phyloP scores from a whole-genome alignment of 2,329 filamentous ascomycete species.

The Dissoconium aciculare region DNA sequence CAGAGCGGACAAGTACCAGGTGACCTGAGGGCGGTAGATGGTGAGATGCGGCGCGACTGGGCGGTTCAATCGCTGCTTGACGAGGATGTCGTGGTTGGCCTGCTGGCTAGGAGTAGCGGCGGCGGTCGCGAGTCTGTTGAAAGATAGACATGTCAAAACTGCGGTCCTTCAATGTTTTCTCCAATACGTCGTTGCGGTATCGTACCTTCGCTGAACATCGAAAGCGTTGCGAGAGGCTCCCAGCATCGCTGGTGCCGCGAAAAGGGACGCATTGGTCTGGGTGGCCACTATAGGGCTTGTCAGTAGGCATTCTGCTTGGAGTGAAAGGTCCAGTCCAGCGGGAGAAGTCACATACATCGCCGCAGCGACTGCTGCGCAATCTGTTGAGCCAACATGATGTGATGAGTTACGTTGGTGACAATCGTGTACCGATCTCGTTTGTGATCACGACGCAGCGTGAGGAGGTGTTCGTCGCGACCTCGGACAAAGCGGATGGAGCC shows the following conservation, averaged over 20 bases:
- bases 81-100: constrained; percentile 49
- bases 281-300: constrained; percentile 27
- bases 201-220: constrained; percentile 33
- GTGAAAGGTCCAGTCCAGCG: no score
- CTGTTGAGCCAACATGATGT: constrained; percentile 33
- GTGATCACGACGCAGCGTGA: constrained; percentile 12
- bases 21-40: constrained; percentile 79
- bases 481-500: constrained; percentile 1
- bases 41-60: constrained; percentile 71
- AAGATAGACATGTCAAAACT: no score
- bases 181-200: constrained; percentile 5
- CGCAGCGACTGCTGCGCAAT: constrained; percentile 30
- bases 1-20: constrained; percentile 60
- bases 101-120: constrained; percentile 41
- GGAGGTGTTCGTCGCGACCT: constrained; percentile 14
- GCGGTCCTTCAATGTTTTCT: no score
- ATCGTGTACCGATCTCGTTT: constrained; percentile 2
- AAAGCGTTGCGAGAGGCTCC: constrained; percentile 27
- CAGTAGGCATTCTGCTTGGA: constrained; percentile 5
- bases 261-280: constrained; percentile 31
- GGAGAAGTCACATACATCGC: constrained; percentile 16
- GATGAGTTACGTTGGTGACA: constrained; percentile 8
- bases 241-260: constrained; percentile 30
- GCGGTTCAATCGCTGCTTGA: constrained; percentile 62
- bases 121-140: constrained; percentile 36